A percentile compares a stretch with the other conserved stretches of the same genome.
Evolutionary conservation across 2,329 filamentous ascomycete species (phyloP).

Genomic region (Alternaria brassicae): DNA sequence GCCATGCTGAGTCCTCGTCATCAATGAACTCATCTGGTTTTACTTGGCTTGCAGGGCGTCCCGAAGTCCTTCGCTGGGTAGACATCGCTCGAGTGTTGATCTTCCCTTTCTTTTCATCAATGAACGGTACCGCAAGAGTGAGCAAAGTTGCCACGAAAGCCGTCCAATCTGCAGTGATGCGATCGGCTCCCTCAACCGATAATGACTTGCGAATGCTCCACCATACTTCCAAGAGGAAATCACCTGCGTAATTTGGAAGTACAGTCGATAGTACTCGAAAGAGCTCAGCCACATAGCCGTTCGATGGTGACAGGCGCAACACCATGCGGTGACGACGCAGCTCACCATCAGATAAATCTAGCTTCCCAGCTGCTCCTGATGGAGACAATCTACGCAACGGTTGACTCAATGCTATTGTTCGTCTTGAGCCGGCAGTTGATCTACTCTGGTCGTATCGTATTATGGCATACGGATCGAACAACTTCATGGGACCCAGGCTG

Average conservation of each 20-base stretch:
- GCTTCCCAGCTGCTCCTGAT: conserved; percentile 32
- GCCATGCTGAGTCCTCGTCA: conserved; percentile 42
- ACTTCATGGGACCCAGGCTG: conserved; percentile 33
- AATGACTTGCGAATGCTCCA: conserved; percentile 46
- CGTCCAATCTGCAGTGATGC: conserved; percentile 43
- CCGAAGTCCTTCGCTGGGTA: conserved; percentile 32
- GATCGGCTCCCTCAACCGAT: conserved; percentile 15
- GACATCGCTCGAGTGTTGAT: conserved; percentile 25
- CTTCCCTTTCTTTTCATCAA: conserved; percentile 40
- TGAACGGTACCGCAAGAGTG: conserved; percentile 46
- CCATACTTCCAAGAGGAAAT: conserved; percentile 49
- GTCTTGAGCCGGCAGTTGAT: conserved; percentile 43
- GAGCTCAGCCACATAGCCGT: conserved; percentile 37
- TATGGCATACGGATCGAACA: conserved; percentile 46
- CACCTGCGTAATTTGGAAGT: conserved; percentile 46
- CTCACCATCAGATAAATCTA: conserved; percentile 45
- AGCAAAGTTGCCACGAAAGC: conserved; percentile 53
- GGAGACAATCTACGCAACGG: conserved; percentile 36
- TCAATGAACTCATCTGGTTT: conserved; percentile 33
- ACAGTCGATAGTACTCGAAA: conserved; percentile 44
- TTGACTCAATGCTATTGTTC: conserved; percentile 35
- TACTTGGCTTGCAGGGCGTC: conserved; percentile 32
- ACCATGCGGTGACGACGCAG: conserved; percentile 42
- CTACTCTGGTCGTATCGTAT: conserved; percentile 35
- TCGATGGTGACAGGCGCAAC: conserved; percentile 39